A percentile compares a stretch with the other conserved stretches of the same genome.
phyloP scores from a whole-genome alignment of 1,284 basidiomycete genomes.

The Boletus smithii region DNA sequence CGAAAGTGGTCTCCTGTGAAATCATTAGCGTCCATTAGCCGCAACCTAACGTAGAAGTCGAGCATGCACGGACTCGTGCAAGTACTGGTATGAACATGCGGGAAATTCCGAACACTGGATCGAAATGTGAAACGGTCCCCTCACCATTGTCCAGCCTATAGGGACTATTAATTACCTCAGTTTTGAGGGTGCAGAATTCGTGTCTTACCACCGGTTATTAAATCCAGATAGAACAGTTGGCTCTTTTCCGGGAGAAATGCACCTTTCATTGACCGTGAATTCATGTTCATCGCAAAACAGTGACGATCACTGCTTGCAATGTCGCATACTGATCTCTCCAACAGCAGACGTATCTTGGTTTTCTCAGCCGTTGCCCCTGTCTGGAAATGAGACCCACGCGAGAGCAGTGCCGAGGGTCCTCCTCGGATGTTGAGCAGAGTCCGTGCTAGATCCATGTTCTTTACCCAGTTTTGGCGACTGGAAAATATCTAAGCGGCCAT shows the following conservation, averaged over 20 bases:
- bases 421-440: conserved; percentile 39
- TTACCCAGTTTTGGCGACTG: conserved; percentile 41
- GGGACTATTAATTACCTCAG: conserved; percentile 19
- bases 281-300: conserved; percentile 4
- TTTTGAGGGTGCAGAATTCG: conserved; percentile 15
- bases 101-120: conserved; percentile 47
- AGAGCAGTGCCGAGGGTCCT: conserved; percentile 35
- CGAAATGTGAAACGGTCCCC: conserved; percentile 39
- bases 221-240: conserved; percentile 39
- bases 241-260: conserved; percentile 40
- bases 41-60: not conserved
- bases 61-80: conserved; percentile 27
- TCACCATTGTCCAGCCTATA: conserved; percentile 32
- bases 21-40: conserved; percentile 1
- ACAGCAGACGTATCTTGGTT: conserved; percentile 37
- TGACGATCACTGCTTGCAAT: conserved; percentile 35
- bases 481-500: conserved; percentile 42
- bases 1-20: conserved; percentile 22
- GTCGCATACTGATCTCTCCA: conserved; percentile 49
- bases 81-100: conserved; percentile 32
- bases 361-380: conserved; percentile 35
- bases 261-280: conserved; percentile 29
- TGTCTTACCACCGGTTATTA: conserved; percentile 42
- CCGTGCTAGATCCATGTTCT: conserved; percentile 43
- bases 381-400: conserved; percentile 36